phyloP scores from a whole-genome alignment of 805 yeast genomes.

The Myxozyma nipponensis region DNA sequence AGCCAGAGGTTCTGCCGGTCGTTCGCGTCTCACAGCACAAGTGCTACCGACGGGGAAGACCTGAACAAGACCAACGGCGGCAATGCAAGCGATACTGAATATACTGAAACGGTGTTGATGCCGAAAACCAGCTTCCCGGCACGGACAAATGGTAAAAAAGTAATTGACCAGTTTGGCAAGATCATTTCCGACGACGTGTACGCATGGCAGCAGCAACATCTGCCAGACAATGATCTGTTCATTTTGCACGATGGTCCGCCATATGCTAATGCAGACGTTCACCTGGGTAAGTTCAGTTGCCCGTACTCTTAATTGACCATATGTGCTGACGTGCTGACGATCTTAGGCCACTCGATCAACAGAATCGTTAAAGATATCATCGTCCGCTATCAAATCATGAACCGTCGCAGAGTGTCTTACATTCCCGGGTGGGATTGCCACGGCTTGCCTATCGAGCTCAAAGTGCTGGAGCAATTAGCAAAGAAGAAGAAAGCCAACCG shows the following conservation, averaged over 20 bases:
- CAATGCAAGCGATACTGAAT: neutral
- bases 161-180: slow-evolving; percentile 45
- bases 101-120: slow-evolving; percentile 36
- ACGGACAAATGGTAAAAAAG: slow-evolving; percentile 49
- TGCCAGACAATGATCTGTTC: slow-evolving; percentile 41
- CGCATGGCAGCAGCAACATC: slow-evolving; percentile 48
- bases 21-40: too few species aligned
- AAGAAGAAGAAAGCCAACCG: slow-evolving; percentile 31
- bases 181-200: slow-evolving; percentile 60
- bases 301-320: too few species aligned
- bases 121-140: slow-evolving; percentile 70
- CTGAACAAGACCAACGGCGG: too few species aligned
- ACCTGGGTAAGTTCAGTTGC: slow-evolving; percentile 47
- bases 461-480: slow-evolving; percentile 53
- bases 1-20: too few species aligned
- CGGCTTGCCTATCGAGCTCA: slow-evolving; percentile 93
- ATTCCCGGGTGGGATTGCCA: slow-evolving; percentile 99
- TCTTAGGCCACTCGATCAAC: slow-evolving; percentile 76
- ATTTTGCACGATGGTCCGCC: slow-evolving; percentile 97
- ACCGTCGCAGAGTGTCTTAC: slow-evolving; percentile 62
- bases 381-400: slow-evolving; percentile 61
- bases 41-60: too few species aligned
- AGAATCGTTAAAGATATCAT: slow-evolving; percentile 85
- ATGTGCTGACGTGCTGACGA: too few species aligned
- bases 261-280: slow-evolving; percentile 92